These are phyloP conservation scores for Blastobotrys persicus DNA, from an alignment of 1,139 yeast species.

Conservation along the genomic window DNA sequence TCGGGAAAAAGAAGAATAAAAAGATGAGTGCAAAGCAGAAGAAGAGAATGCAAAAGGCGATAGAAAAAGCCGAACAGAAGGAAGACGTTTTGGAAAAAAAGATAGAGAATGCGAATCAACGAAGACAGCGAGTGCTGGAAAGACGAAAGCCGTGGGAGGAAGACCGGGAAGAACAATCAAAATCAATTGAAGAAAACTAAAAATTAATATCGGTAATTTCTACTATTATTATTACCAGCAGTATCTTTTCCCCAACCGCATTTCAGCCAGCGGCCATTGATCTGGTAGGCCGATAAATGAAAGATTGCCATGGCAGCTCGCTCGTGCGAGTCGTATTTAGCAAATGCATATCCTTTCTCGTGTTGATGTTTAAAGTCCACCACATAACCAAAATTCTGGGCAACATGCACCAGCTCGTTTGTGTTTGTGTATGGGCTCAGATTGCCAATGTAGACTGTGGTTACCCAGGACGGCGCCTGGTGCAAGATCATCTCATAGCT, in stretches of 20 bases:
- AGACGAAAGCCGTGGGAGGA: slow-evolving; percentile 28
- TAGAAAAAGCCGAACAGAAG: slow-evolving; percentile 28
- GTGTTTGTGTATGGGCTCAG: slow-evolving; percentile 74
- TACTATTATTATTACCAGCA: not conserved
- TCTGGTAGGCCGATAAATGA: slow-evolving; percentile 68
- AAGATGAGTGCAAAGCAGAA: slow-evolving; percentile 27
- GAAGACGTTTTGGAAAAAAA: slow-evolving; percentile 32
- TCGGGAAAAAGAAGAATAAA: slow-evolving; percentile 14
- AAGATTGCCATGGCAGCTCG: slow-evolving; percentile 86
- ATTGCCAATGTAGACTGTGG: slow-evolving; percentile 88
- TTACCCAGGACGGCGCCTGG: slow-evolving; percentile 79
- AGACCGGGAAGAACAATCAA: slow-evolving; percentile 8
- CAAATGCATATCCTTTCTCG: slow-evolving; percentile 82
- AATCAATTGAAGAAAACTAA: not conserved
- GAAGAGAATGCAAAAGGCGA: slow-evolving; percentile 29
- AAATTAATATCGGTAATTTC: slow-evolving; percentile 3
- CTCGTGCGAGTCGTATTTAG: slow-evolving; percentile 81
- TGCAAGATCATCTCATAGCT: slow-evolving; percentile 63
- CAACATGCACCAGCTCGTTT: slow-evolving; percentile 68
- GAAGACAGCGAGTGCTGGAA: slow-evolving; percentile 28
- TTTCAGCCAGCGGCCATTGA: slow-evolving; percentile 76
- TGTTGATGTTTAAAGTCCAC: slow-evolving; percentile 79
- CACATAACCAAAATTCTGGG: slow-evolving; percentile 78
- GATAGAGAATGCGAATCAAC: slow-evolving; percentile 27
- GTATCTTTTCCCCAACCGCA: slow-evolving; percentile 82